Base-by-base conservation (phyloP, 352 stramenopile genomes). In the Globisporangium carolinianum region DNA sequence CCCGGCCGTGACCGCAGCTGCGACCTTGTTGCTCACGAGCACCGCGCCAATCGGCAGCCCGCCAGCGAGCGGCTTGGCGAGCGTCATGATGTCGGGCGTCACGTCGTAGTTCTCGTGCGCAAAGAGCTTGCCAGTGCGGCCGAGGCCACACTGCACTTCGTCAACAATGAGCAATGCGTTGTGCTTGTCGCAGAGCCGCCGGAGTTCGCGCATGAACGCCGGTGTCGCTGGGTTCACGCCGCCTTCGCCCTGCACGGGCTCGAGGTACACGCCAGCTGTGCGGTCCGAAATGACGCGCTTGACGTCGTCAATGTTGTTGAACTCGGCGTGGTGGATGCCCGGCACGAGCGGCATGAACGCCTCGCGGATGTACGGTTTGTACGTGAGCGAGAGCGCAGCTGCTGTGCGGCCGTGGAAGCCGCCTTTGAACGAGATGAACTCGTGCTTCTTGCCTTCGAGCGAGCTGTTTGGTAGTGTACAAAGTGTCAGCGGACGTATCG, bases 81-180 rank as follows among this genome's bases (percentile, higher is more conserved):
- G 92, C 58, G 94, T 98, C 76, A 99, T 97, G 32, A 98, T 88
- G 75, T 99, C 96, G 0, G 96, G 95, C 39, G 89, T 83, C 37
- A 98, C 75, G 59, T 83, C 86, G 24, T 98, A 85, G 61, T 98
- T 79, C 75, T 98, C 75, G 69, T 98, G 95, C 52, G 89, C 94
- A 79, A 97, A 99, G 7, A 98, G 63, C 61, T 82, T 96, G 56
- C 96, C 96, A 39, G 89, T 98, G 42, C 96, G 92, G 15, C 94
- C 95, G n/a, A 99, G 76, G 41, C 97, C 97, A 45, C 94, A 87
- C 79, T 99, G 97, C 35, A 99, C 96, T 79, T 99, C 97, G 79
- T 99, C 97, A n/a, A 85, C 91, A 69, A 99, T 99, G 54, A 99
- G 74, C 47, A 99, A 76, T 17, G 98, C 89, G 56, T 91, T 89